A percentile compares a stretch with the other conserved stretches of the same genome.
Conservation (phyloP, 805 yeast species). For the Metahyphopichia silvanorum region DNA sequence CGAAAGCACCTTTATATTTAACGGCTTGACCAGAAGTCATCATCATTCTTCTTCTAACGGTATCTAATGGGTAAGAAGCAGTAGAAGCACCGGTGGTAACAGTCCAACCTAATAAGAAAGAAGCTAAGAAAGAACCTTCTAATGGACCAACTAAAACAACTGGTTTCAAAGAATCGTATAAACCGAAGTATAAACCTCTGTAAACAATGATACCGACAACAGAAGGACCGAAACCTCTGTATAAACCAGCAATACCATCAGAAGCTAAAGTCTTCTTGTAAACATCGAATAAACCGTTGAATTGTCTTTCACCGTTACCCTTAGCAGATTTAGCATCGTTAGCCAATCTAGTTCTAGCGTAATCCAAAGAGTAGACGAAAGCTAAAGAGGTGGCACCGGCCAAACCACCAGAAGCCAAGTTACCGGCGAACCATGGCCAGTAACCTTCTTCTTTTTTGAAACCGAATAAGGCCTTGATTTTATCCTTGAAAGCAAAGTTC, state of each 20-base stretch:
- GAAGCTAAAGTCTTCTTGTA: slow-evolving; percentile 93
- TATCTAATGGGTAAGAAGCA: slow-evolving; percentile 98
- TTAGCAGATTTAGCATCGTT: slow-evolving; percentile 92
- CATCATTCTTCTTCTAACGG: slow-evolving; percentile 99
- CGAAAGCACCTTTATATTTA: slow-evolving; percentile 92
- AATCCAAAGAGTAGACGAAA: slow-evolving; percentile 95
- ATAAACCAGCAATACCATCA: slow-evolving; percentile 97
- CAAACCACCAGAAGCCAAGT: slow-evolving; percentile 98
- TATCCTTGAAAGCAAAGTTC: slow-evolving; percentile 98
- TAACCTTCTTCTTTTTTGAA: slow-evolving; percentile 94
- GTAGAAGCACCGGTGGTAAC: slow-evolving; percentile 99
- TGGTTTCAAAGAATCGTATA: slow-evolving; percentile 95
- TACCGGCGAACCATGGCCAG: slow-evolving; percentile 95
- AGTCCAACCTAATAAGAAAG: slow-evolving; percentile 96
- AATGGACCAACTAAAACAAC: slow-evolving; percentile 90
- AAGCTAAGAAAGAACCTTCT: slow-evolving; percentile 92
- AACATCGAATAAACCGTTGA: slow-evolving; percentile 95
- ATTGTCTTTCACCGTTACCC: slow-evolving; percentile 92
- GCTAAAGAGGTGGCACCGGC: slow-evolving; percentile 96
- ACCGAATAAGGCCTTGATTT: slow-evolving; percentile 92
- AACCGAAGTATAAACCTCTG: slow-evolving; percentile 99
- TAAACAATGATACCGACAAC: slow-evolving; percentile 96
- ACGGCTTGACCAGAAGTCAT: slow-evolving; percentile 99
- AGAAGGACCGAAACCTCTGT: slow-evolving; percentile 99
- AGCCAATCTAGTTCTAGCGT: slow-evolving; percentile 98